Conservation (phyloP, 1,284 basidiomycete species). For the Phellopilus nigrolimitatus region DNA sequence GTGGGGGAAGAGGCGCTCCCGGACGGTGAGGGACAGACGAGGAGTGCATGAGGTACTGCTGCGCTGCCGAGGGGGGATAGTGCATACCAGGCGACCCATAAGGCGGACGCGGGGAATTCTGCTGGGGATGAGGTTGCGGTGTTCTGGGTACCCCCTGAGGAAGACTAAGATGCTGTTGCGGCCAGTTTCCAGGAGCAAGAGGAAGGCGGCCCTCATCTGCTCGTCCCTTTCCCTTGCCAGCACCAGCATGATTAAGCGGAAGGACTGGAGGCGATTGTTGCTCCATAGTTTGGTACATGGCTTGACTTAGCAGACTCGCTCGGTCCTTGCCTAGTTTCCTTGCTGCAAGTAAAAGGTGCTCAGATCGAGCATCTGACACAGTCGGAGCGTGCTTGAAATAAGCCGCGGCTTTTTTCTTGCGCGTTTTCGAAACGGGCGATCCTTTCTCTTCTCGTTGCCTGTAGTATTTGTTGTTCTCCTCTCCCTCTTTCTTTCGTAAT, state of each 20-base stretch:
- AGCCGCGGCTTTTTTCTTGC: constrained; percentile 15
- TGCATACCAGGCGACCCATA: background rate
- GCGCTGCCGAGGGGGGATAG: background rate
- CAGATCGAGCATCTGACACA: constrained; percentile 52
- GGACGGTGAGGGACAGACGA: background rate
- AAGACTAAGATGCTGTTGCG: background rate
- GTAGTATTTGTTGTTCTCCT: constrained; percentile 6
- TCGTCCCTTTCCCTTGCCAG: background rate
- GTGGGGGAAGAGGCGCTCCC: constrained; percentile 6
- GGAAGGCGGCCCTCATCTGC: background rate
- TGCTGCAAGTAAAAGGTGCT: constrained; percentile 56
- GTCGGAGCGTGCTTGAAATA: constrained; percentile 22
- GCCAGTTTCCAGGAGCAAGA: background rate
- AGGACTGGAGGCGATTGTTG: background rate
- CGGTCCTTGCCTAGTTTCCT: constrained; percentile 51
- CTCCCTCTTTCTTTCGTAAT: constrained; percentile 7
- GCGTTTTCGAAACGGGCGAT: background rate
- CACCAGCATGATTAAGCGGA: background rate
- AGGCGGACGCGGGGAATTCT: background rate
- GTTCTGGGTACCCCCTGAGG: background rate
- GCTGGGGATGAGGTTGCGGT: background rate
- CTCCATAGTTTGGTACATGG: constrained; percentile 7
- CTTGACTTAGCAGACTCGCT: constrained; percentile 25
- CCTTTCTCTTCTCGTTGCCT: constrained; percentile 3
- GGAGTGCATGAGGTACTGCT: constrained; percentile 5